Evolutionary conservation across 108 stramenopile species (phyloP).

Genomic region (Cylindrotheca fusiformis): DNA sequence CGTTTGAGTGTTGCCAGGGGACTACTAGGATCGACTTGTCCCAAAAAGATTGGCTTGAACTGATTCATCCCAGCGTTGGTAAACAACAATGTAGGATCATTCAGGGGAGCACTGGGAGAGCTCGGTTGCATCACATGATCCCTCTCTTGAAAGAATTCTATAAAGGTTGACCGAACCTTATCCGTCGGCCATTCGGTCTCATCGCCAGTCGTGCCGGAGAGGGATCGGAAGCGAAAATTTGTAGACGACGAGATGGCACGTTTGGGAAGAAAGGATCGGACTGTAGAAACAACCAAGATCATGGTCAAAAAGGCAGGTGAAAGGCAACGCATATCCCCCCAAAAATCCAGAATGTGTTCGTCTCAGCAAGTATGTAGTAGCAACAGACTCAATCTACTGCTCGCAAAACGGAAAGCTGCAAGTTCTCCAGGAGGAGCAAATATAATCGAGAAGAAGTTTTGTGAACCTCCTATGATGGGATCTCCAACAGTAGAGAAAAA

Average conservation of each 20-base stretch:
- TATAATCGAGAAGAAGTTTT: no score
- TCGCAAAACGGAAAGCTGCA: no score
- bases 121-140: conserved; percentile 75
- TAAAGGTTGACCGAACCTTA: conserved; percentile 91
- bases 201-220: conserved; percentile 1
- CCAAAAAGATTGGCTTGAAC: conserved; percentile 99
- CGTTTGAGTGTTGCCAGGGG: conserved; percentile 69
- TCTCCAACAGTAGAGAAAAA: no score
- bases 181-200: conserved; percentile 85
- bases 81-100: conserved; percentile 98
- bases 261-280: conserved; percentile 2
- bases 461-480: no score
- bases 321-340: conserved; percentile 8
- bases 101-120: conserved; percentile 88
- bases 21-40: conserved; percentile 79
- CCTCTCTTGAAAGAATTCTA: conserved; percentile 84
- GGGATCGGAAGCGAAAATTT: not conserved
- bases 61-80: conserved; percentile 99
- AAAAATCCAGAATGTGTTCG: no score
- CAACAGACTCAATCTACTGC: no score
- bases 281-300: conserved; percentile 3
- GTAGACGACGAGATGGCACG: conserved; percentile 1
- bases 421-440: no score
- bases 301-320: conserved; percentile 1
- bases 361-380: no score